These are phyloP conservation scores for Farysia itapuensis DNA, from an alignment of 1,284 basidiomycete species.

Conservation along the genomic window DNA sequence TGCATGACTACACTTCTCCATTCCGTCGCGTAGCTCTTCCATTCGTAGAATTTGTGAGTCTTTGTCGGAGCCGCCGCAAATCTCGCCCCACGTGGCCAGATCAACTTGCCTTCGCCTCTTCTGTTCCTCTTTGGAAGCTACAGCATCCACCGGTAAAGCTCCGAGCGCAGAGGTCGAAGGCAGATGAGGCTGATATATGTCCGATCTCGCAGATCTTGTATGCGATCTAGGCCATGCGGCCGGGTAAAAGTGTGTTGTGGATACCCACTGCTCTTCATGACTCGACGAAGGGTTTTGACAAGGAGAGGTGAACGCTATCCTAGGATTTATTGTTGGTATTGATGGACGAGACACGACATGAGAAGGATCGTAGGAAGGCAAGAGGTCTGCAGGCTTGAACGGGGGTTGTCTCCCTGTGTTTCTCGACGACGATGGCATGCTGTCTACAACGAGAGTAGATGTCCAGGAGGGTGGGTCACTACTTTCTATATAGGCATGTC, in stretches of 20 bases:
- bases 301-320: slow-evolving; percentile 25
- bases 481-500: no score
- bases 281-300: slow-evolving; percentile 21
- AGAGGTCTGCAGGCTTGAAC: slow-evolving; percentile 13
- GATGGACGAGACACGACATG: slow-evolving; percentile 1
- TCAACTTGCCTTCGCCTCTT: slow-evolving; percentile 23
- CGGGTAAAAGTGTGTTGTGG: slow-evolving; percentile 73
- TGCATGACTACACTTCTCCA: slow-evolving; percentile 6
- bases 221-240: slow-evolving; percentile 69
- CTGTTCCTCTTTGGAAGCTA: slow-evolving; percentile 31
- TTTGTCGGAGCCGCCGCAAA: slow-evolving; percentile 5
- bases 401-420: background rate
- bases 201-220: slow-evolving; percentile 25
- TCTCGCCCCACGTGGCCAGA: slow-evolving; percentile 14
- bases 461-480: no score
- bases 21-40: slow-evolving; percentile 11
- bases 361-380: slow-evolving; percentile 22
- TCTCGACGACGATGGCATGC: slow-evolving; percentile 5
- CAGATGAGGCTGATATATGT: slow-evolving; percentile 21
- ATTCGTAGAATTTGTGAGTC: slow-evolving; percentile 7
- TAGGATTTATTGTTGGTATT: slow-evolving; percentile 7
- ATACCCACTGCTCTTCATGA: slow-evolving; percentile 59
- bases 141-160: slow-evolving; percentile 13
- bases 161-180: slow-evolving; percentile 10
- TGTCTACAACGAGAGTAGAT: no score